A percentile compares a stretch with the other conserved stretches of the same genome.
phyloP scores from a whole-genome alignment of 345 rosid species.

The Mallotus nudiflorus region DNA sequence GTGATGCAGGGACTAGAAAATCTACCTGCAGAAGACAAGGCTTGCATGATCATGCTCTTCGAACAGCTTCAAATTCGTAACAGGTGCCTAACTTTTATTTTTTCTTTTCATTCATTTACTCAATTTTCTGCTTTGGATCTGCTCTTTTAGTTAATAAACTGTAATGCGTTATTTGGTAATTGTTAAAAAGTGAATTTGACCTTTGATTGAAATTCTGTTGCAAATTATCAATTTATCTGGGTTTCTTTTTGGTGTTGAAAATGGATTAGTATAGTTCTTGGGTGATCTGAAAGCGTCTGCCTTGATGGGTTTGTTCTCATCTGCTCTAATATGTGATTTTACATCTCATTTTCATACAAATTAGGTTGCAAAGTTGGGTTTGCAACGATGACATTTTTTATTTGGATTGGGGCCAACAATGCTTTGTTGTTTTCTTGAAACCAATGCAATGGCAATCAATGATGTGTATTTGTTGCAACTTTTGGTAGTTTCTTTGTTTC shows the following conservation, averaged over 20 bases:
- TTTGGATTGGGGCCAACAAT: background rate
- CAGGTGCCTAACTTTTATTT: background rate
- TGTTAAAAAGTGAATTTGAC: background rate
- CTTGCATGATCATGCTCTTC: background rate
- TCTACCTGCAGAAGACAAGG: constrained; percentile 16
- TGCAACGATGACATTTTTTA: background rate
- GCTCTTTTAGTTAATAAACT: background rate
- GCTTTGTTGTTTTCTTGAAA: background rate
- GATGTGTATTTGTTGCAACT: background rate
- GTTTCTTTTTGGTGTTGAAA: background rate
- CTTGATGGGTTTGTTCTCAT: too few relatives aligned
- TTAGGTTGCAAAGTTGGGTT: background rate
- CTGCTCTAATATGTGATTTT: too few relatives aligned
- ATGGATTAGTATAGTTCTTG: too few relatives aligned
- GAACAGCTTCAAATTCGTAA: constrained; percentile 16
- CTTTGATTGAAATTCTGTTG: background rate
- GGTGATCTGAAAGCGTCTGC: too few relatives aligned
- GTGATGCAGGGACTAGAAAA: constrained; percentile 6
- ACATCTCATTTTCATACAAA: background rate
- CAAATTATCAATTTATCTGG: background rate
- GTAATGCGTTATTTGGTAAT: background rate
- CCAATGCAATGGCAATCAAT: background rate
- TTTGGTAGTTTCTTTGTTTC: background rate
- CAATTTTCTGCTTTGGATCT: background rate
- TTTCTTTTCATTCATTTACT: background rate